These are phyloP conservation scores for Magnaporthiopsis rhizophila DNA, from an alignment of 2,329 filamentous ascomycete species.

Conservation along the genomic window DNA sequence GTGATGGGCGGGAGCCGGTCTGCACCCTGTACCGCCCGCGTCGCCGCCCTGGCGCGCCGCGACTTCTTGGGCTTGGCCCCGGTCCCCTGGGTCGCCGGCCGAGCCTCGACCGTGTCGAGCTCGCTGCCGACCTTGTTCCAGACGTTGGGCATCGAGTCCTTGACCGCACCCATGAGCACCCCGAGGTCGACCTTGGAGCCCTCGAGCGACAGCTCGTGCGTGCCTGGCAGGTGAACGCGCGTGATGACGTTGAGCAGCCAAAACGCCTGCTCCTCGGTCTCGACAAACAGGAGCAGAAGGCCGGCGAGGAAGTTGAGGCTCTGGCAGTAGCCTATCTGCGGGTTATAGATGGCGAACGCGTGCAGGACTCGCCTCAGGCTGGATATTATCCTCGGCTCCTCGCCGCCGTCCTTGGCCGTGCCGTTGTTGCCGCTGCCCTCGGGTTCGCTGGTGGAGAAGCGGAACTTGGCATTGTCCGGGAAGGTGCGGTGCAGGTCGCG, in stretches of 20 bases:
- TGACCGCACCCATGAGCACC: slow-evolving; percentile 81
- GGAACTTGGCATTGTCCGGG: slow-evolving; percentile 88
- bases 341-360: slow-evolving; percentile 86
- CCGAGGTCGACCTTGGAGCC: slow-evolving; percentile 90
- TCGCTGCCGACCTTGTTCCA: slow-evolving; percentile 78
- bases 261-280: slow-evolving; percentile 82
- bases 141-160: slow-evolving; percentile 71
- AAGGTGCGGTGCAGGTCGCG: slow-evolving; percentile 90
- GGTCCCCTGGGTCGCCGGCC: slow-evolving; percentile 1
- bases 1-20: slow-evolving; percentile 76
- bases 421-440: slow-evolving; percentile 16
- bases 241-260: slow-evolving; percentile 93
- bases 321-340: slow-evolving; percentile 89
- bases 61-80: slow-evolving; percentile 20
- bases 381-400: slow-evolving; percentile 70
- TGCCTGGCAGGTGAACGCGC: slow-evolving; percentile 77
- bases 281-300: slow-evolving; percentile 79
- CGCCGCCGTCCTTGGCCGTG: neutral
- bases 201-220: slow-evolving; percentile 83
- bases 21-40: slow-evolving; percentile 27
- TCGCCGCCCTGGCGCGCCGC: slow-evolving; percentile 29
- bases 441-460: slow-evolving; percentile 28
- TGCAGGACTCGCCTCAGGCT: slow-evolving; percentile 78
- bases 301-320: slow-evolving; percentile 93
- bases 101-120: slow-evolving; percentile 25